Evolutionary conservation across 257 asterid genomes (phyloP).

Genomic region (Datura wrightii): DNA sequence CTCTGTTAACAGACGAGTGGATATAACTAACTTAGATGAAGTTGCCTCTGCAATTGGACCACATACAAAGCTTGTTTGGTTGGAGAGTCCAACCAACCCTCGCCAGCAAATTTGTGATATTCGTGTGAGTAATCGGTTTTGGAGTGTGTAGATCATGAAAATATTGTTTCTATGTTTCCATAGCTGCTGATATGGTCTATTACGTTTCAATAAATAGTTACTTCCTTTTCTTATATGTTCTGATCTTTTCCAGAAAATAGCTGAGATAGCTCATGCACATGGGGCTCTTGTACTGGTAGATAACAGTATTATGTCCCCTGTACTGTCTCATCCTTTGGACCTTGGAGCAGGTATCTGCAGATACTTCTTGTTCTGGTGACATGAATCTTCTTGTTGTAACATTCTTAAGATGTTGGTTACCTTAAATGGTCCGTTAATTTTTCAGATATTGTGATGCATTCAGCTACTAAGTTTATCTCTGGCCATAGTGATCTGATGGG

Average conservation of each 20-base stretch:
- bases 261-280: conserved; percentile 78
- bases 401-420: too few species aligned
- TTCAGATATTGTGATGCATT: conserved; percentile 64
- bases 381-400: not conserved
- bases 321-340: conserved; percentile 75
- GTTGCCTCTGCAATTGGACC: conserved; percentile 75
- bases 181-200: not conserved
- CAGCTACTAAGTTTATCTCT: conserved; percentile 88
- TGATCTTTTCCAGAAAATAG: conserved; percentile 60
- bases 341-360: conserved; percentile 83
- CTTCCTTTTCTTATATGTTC: not conserved
- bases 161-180: too few species aligned
- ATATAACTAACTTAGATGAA: conserved; percentile 73
- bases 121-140: conserved; percentile 52
- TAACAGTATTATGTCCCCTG: conserved; percentile 94
- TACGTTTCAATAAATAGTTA: not conserved
- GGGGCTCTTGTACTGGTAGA: conserved; percentile 90
- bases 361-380: not conserved
- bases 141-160: not conserved
- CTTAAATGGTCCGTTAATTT: too few species aligned
- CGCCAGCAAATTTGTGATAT: conserved; percentile 87
- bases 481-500: conserved; percentile 97
- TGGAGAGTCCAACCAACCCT: conserved; percentile 97
- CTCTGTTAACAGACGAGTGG: conserved; percentile 65
- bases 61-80: conserved; percentile 86